Evolutionary conservation across 805 yeast species (phyloP), one percentile per base, ranked within the genome.

Genomic region (Ogataea siamensis): DNA sequence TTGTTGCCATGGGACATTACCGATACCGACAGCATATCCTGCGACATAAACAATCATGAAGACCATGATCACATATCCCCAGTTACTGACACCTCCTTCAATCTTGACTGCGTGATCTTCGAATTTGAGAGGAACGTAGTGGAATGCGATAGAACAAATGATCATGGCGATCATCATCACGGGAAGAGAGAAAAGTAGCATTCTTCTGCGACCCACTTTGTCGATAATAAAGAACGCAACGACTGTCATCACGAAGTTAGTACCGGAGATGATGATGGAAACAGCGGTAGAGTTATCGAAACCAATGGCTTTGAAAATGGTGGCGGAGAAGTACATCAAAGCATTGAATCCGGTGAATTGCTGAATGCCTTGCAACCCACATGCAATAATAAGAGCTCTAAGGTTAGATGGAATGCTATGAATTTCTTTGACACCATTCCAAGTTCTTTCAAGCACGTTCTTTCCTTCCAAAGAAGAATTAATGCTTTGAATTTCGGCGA

Each of bases 1-100:
- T 58, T 93, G 97, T 59, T 91, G 96, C 99, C 99, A 91, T 40
- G 98, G 97, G 39, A 87, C 93, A 62, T 91, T 89, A 66, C 99
- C 99, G 50, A 89, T 86, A 50, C 98, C 98, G 49, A 87, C 69
- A 33, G 97, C 96, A 60, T 89, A 91, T 37, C 83, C 79, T 3
- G 95, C 96, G 31, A 89, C 96, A 57, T 71, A 93, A 27, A 78
- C 60, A 47, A 91, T 87, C 86, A 89, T 88, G 37, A 87, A 80
- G 25, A 88, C 71, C 46, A 93, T 83, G 38, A 91, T 78, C 11
- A 89, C 80, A 45, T 85, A 76, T 14, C 96, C 95, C 96, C 97
- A 89, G 2, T 87, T 80, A 18, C 78, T 66, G 37, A 82, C 78
- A 5, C 78, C 77, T 14, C 67, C 60, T 13, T 47, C 48, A 20